Conservation (phyloP, 2,329 filamentous ascomycete genomes). For the Trichothecium sympodiale region DNA sequence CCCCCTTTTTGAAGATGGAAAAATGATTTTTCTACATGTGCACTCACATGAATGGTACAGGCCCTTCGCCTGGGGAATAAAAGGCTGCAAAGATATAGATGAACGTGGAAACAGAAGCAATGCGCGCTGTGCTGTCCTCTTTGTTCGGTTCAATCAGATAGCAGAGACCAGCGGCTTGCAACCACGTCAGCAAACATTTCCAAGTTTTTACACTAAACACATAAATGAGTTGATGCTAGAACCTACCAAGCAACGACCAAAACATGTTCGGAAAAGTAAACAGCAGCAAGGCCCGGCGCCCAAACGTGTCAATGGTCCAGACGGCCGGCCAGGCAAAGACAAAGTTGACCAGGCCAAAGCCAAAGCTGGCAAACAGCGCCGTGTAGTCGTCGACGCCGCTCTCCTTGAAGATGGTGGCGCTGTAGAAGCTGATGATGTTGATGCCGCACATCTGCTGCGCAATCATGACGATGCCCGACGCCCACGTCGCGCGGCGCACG, state of each 20-base stretch:
- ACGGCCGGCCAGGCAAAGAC: slow-evolving; percentile 56
- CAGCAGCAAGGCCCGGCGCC: slow-evolving; percentile 48
- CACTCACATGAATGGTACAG: slow-evolving; percentile 34
- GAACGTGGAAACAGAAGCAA: slow-evolving; percentile 46
- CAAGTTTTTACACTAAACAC: too few relatives aligned
- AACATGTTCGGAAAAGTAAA: slow-evolving; percentile 58
- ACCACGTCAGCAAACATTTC: background rate
- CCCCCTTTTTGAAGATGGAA: too few relatives aligned
- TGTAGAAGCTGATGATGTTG: slow-evolving; percentile 69
- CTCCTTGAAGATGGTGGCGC: slow-evolving; percentile 47
- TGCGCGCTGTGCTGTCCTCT: slow-evolving; percentile 27
- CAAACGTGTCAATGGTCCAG: slow-evolving; percentile 58
- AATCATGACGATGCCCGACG: slow-evolving; percentile 72
- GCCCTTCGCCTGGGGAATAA: slow-evolving; percentile 47
- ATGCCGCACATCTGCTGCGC: slow-evolving; percentile 59
- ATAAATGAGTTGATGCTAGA: too few relatives aligned
- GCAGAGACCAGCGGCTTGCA: slow-evolving; percentile 17
- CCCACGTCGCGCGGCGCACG: slow-evolving; percentile 59
- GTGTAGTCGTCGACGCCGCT: slow-evolving; percentile 43
- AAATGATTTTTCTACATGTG: too few relatives aligned
- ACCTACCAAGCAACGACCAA: slow-evolving; percentile 37
- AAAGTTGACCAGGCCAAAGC: slow-evolving; percentile 48
- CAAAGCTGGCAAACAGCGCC: slow-evolving; percentile 38
- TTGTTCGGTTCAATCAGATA: slow-evolving; percentile 18
- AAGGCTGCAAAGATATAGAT: slow-evolving; percentile 53